Base-by-base conservation (phyloP, 1,284 basidiomycete genomes). In the Earliella scabrosa region DNA sequence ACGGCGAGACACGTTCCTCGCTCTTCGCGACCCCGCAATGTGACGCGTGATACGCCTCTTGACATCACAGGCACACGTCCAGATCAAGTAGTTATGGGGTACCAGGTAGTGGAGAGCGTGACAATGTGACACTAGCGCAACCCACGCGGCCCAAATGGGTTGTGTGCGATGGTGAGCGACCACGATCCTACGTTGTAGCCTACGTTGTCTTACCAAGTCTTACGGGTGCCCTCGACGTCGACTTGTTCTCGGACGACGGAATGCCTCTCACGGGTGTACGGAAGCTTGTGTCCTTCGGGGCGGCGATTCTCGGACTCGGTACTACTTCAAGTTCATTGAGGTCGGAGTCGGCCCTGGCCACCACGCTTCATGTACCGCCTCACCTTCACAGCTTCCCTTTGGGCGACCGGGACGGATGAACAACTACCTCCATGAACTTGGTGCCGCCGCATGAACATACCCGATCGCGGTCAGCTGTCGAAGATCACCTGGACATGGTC, bases 1-100 rank as follows among this genome's bases (percentile, higher is more conserved):
- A 54, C 52, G 46, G 44, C 45, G 41, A 58, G 45, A 53, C 60
- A 63, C 59, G 63, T 65, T 65, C 59, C 56, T 56, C 54, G 58
- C 14, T 29, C 56, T 54, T 61, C 52, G 57, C 53, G 45, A 51
- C 55, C 61, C 58, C 55, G 39, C 39, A n/a, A 18, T 39, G 64
- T 66, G 54, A 66, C 64, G 21, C 39, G 47, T 52, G 59, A 59
- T 52, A 36, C 4, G 11, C 13, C 39, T 4, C 16, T 40, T 60
- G 52, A 62, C 58, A 41, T 60, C 56, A 63, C 56, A 50, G 27
- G 47, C 11, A 6, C 32, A 31, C 43, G 18, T 16, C 31, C 20
- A 35, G 23, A 11, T 8, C 20, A 18, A 32, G n/a, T 5, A 32
- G 4, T 34, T 45, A 11, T 20, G n/a, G 7, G 13, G 24, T 38